phyloP scores from a whole-genome alignment of 768 basidiomycete species.

The Tulasnella sp. region DNA sequence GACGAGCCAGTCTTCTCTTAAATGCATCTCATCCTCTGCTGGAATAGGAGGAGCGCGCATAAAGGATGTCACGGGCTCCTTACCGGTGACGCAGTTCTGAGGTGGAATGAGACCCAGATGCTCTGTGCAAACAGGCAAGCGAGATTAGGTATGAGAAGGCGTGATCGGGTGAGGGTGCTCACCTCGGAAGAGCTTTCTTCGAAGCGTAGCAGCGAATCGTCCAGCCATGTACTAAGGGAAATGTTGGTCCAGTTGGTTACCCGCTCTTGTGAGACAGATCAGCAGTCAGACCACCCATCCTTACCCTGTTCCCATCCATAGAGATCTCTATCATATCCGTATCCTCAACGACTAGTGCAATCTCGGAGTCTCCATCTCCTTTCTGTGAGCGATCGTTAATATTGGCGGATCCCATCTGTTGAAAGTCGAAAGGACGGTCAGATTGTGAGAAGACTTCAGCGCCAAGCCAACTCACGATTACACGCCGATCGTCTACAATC shows the following conservation, averaged over 20 bases:
- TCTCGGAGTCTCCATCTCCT: slow-evolving; percentile 91
- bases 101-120: slow-evolving; percentile 78
- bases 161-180: too few species aligned
- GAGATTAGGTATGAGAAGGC: neutral
- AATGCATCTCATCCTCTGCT: slow-evolving; percentile 52
- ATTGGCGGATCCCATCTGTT: slow-evolving; percentile 87
- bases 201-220: slow-evolving; percentile 74
- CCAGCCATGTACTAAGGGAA: slow-evolving; percentile 45
- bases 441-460: too few species aligned
- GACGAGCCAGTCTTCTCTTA: slow-evolving; percentile 53
- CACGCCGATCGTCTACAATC: slow-evolving; percentile 86
- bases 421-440: neutral
- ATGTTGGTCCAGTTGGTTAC: neutral
- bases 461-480: slow-evolving; percentile 71
- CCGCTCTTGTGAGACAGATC: neutral
- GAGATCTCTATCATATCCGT: slow-evolving; percentile 57
- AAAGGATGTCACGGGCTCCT: slow-evolving; percentile 39
- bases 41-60: slow-evolving; percentile 72
- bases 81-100: slow-evolving; percentile 40
- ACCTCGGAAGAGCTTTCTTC: slow-evolving; percentile 79
- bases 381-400: slow-evolving; percentile 51
- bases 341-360: slow-evolving; percentile 87
- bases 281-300: neutral
- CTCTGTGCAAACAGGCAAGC: slow-evolving; percentile 37
- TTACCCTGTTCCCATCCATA: slow-evolving; percentile 61